These are phyloP conservation scores for Saturnispora kantuleensis DNA, from an alignment of 805 yeast genomes.

Conservation along the genomic window DNA sequence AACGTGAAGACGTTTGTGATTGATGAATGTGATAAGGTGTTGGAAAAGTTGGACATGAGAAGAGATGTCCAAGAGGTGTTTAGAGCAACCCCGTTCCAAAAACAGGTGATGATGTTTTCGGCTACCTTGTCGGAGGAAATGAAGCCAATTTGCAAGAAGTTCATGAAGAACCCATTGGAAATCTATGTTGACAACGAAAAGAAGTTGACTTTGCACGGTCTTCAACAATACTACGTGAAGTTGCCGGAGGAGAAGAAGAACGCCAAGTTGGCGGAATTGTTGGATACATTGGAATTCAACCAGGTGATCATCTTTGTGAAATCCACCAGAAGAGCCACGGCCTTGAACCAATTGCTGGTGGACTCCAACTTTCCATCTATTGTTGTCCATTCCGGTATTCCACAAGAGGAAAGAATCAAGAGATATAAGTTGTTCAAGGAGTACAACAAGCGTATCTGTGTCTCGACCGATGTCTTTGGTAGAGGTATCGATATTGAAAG, in stretches of 20 bases:
- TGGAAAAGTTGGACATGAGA: constrained; percentile 84
- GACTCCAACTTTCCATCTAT: constrained; percentile 95
- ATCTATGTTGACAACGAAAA: constrained; percentile 97
- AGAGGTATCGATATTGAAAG: constrained; percentile 99
- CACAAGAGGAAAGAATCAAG: constrained; percentile 96
- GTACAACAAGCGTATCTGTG: constrained; percentile 97
- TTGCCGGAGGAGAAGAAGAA: constrained; percentile 87
- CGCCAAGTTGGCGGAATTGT: constrained; percentile 80
- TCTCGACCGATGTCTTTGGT: constrained; percentile 95
- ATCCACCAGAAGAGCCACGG: constrained; percentile 85
- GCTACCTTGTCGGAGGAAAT: constrained; percentile 93
- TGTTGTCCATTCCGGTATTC: constrained; percentile 90
- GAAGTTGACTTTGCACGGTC: constrained; percentile 93
- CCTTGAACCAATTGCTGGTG: constrained; percentile 77
- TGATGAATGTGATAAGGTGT: constrained; percentile 97
- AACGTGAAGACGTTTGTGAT: constrained; percentile 90
- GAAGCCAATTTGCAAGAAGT: constrained; percentile 94
- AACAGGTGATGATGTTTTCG: constrained; percentile 98
- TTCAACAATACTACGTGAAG: constrained; percentile 92
- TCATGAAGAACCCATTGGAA: constrained; percentile 96
- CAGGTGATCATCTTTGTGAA: constrained; percentile 96
- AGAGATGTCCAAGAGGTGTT: constrained; percentile 97
- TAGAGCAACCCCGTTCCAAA: constrained; percentile 95
- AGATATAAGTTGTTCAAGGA: constrained; percentile 95
- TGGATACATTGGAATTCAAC: constrained; percentile 92